Evolutionary conservation across 495 filamentous ascomycete genomes (phyloP).

Genomic region (Collariella sp.): DNA sequence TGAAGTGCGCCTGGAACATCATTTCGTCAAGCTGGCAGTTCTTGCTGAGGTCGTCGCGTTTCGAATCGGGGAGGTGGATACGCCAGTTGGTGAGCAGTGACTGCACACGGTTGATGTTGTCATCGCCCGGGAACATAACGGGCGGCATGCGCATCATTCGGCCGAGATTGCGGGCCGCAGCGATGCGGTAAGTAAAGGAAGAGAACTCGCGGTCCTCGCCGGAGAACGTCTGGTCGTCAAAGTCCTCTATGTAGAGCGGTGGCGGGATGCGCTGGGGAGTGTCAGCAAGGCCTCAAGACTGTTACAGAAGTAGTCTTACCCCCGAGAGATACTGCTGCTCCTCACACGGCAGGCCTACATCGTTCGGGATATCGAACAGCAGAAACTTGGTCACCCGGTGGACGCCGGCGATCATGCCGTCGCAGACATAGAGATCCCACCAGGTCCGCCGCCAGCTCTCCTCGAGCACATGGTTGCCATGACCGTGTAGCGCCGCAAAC

Average conservation of each 20-base stretch:
- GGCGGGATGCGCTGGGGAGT: slow-evolving; percentile 50
- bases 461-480: slow-evolving; percentile 41
- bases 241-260: slow-evolving; percentile 56
- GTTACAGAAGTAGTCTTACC: slow-evolving; percentile 31
- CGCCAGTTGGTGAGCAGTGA: slow-evolving; percentile 72
- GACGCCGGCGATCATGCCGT: slow-evolving; percentile 55
- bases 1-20: slow-evolving; percentile 86
- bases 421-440: slow-evolving; percentile 84
- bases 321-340: slow-evolving; percentile 59
- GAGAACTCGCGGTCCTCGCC: slow-evolving; percentile 59
- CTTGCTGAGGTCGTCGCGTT: slow-evolving; percentile 59
- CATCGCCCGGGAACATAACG: slow-evolving; percentile 37
- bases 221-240: slow-evolving; percentile 60
- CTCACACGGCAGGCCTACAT: slow-evolving; percentile 67
- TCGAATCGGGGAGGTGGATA: slow-evolving; percentile 68
- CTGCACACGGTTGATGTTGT: slow-evolving; percentile 52
- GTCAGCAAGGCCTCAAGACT: not conserved
- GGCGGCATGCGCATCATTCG: slow-evolving; percentile 55
- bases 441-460: slow-evolving; percentile 81
- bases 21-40: slow-evolving; percentile 73
- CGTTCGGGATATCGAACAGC: slow-evolving; percentile 46
- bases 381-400: slow-evolving; percentile 50
- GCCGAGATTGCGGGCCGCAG: slow-evolving; percentile 64
- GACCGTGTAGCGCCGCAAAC: slow-evolving; percentile 41
- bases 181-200: slow-evolving; percentile 69